Percentiles rank a stretch among this genome's conserved stretches.
phyloP scores from a whole-genome alignment of 257 asterid species.

The Nicotiana tomentosiformis region DNA sequence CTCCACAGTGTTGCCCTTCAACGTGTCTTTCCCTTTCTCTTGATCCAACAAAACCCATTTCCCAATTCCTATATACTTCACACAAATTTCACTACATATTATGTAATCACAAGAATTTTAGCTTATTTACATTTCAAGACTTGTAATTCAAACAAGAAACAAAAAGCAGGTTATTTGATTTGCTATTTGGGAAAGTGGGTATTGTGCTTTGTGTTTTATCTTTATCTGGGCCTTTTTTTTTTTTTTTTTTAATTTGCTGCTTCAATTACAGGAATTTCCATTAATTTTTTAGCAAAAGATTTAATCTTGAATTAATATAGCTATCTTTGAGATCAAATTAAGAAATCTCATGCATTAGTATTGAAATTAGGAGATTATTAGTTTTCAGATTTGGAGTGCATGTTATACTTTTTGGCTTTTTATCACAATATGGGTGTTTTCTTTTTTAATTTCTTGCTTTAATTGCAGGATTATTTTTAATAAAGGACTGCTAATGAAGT shows the following conservation, averaged over 20 bases:
- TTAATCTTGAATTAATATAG: background rate
- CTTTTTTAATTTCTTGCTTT: background rate
- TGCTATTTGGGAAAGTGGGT: background rate
- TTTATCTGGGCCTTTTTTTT: background rate
- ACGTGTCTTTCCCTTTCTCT: no score
- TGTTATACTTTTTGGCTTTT: background rate
- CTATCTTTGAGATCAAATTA: background rate
- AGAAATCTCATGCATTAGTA: background rate
- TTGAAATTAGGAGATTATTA: background rate
- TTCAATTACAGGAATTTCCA: background rate
- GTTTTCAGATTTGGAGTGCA: background rate
- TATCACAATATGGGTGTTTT: background rate
- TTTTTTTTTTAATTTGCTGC: background rate
- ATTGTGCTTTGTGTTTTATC: background rate
- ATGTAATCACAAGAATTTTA: no score
- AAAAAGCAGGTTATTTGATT: background rate
- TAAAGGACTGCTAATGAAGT: slow-evolving; percentile 21
- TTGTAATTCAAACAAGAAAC: background rate
- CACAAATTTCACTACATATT: no score
- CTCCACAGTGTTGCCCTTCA: no score
- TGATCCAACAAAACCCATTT: no score
- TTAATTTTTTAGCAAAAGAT: no score
- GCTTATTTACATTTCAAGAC: no score
- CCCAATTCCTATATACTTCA: no score
- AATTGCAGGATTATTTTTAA: background rate